Evolutionary conservation across 495 filamentous ascomycete genomes (phyloP), one percentile per base, ranked within the genome.

Genomic region (Echria macrotheca): DNA sequence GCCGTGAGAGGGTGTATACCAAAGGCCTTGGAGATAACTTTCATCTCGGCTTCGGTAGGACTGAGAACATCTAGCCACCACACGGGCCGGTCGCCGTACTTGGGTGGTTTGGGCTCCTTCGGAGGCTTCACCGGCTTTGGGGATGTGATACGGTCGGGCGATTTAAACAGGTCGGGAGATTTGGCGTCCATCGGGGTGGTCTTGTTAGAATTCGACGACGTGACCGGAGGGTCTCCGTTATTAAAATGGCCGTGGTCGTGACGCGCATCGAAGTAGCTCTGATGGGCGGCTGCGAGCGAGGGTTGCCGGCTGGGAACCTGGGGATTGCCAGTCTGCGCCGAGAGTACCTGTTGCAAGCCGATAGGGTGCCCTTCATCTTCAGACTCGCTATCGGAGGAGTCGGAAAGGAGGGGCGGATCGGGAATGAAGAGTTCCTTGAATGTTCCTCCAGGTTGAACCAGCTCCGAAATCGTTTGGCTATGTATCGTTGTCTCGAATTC

Each of bases 1-100:
- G 86, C 83, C 0, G 93, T 98, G 40, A 98, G 69, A 2, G 91
- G 89, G 66, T 98, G 93, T 41, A 98, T 95, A 6, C 87, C 85
- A 63, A 98, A 98, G 0, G 91, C 81, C 61, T 95, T 95, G 29
- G 89, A 82, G 17, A 98, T 73, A 24, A 93, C 81, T 49, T 85
- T 85, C 87, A 97, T 95, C 68, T 98, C 93, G 9, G 81, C 78
- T 44, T 95, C 89, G 5, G 91, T 96, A 3, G 93, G 93, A 18
- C 82, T 87, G 7, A 93, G 74, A 25, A 96, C 82, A 62, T 98
- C 94, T 0, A 98, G 77, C 93, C 93, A 98, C 74, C 90, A 98
- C 1, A 88, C 87, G 8, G 94, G 94, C 10, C 91, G 83, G 23
- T 93, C 84, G 3, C 93, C 93, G 62, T 87, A 95, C 38, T 46